These are phyloP conservation scores for Yamadazyma sp. DNA, from an alignment of 805 yeast species.

Conservation along the genomic window DNA sequence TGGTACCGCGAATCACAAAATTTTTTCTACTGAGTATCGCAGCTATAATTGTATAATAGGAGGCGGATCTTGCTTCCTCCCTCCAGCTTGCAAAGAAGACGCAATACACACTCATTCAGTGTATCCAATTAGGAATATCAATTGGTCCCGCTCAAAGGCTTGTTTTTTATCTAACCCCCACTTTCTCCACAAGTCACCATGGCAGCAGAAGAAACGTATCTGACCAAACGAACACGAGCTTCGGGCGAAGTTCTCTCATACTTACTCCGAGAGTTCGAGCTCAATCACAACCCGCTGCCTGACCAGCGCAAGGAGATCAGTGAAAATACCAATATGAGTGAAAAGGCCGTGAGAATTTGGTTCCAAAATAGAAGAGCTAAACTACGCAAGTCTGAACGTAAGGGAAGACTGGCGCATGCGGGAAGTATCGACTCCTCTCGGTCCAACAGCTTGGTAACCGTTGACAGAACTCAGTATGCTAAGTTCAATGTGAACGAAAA, in stretches of 20 bases:
- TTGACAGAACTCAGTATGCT: conserved; percentile 1
- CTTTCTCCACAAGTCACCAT: too few relatives aligned
- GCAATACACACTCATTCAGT: too few relatives aligned
- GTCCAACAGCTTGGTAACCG: conserved; percentile 21
- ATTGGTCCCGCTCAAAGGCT: too few relatives aligned
- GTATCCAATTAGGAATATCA: too few relatives aligned
- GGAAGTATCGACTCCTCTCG: conserved; percentile 23
- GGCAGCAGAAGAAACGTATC: conserved; percentile 6
- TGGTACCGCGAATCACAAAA: too few relatives aligned
- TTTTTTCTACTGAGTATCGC: too few relatives aligned
- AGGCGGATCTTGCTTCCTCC: too few relatives aligned
- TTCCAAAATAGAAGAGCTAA: conserved; percentile 87
- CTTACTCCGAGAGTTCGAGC: conserved; percentile 65
- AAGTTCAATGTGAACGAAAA: conserved; percentile 56
- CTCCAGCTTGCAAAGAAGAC: too few relatives aligned
- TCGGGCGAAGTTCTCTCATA: conserved; percentile 76
- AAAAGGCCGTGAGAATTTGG: conserved; percentile 89
- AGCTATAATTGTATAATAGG: too few relatives aligned
- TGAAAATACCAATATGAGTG: conserved; percentile 75
- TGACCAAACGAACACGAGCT: conserved; percentile 55
- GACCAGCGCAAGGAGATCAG: conserved; percentile 69
- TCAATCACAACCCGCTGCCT: conserved; percentile 74
- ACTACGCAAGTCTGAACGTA: conserved; percentile 62
- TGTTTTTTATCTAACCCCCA: too few relatives aligned
- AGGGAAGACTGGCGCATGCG: conserved; percentile 24